Evolutionary conservation across 139 green algal genomes (phyloP).

Genomic region (Chlorella sp.): DNA sequence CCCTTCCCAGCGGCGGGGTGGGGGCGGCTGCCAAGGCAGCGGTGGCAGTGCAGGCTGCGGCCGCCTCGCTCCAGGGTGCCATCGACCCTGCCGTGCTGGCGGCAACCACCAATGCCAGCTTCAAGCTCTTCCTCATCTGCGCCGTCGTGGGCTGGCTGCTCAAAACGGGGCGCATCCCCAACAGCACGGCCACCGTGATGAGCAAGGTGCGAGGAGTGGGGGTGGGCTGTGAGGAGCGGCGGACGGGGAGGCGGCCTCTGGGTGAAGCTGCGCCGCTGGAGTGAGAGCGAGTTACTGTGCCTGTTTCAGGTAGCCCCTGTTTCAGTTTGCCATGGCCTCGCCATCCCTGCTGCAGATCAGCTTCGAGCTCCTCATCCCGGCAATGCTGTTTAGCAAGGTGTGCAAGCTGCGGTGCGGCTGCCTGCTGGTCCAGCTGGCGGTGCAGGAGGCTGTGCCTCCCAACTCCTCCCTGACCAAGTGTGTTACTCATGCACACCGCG

Average conservation of each 20-base stretch:
- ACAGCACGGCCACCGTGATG: slow-evolving; percentile 62
- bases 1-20: not conserved
- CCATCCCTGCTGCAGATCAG: slow-evolving; percentile 48
- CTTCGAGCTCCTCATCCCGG: slow-evolving; percentile 70
- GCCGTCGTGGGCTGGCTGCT: slow-evolving; percentile 54
- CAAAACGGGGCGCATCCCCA: slow-evolving; percentile 45
- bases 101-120: slow-evolving; percentile 43
- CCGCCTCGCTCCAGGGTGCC: not conserved
- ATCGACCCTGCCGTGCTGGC: slow-evolving; percentile 48
- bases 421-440: too few species aligned
- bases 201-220: slow-evolving; percentile 50
- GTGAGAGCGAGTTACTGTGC: too few species aligned
- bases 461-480: too few species aligned
- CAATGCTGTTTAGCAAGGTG: slow-evolving; percentile 70
- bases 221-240: not conserved
- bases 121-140: slow-evolving; percentile 68
- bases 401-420: too few species aligned
- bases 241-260: too few species aligned
- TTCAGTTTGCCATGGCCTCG: too few species aligned
- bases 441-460: too few species aligned
- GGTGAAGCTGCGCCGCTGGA: too few species aligned
- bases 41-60: not conserved
- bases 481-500: too few species aligned
- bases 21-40: not conserved
- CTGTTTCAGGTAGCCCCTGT: too few species aligned